These are phyloP conservation scores for Pterocarpus santalinus DNA, from an alignment of 306 rosid species.

Conservation along the genomic window DNA sequence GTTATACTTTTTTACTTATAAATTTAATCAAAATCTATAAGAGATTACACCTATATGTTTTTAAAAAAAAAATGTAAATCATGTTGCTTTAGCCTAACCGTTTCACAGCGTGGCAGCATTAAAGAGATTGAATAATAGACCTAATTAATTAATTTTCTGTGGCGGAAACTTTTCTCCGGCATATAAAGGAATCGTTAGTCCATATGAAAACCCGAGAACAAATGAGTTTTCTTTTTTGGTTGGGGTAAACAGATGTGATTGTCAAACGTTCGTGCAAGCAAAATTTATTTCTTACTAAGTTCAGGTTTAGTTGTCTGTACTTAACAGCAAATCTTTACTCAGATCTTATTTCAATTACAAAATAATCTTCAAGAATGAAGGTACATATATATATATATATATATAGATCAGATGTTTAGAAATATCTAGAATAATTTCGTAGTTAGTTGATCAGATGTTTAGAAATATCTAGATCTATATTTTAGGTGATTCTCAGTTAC, in stretches of 20 bases:
- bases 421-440: conserved; percentile 13
- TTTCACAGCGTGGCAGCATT: conserved; percentile 27
- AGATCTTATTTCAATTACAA: conserved; percentile 25
- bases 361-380: neutral
- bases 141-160: conserved; percentile 2
- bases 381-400: neutral
- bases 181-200: conserved; percentile 3
- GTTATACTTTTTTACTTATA: neutral
- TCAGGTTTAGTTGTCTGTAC: neutral
- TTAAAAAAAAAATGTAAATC: neutral
- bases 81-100: neutral
- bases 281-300: neutral
- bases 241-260: neutral
- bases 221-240: neutral
- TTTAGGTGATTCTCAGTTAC: neutral
- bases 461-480: conserved; percentile 17
- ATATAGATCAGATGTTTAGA: neutral
- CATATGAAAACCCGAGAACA: neutral
- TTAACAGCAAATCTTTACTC: conserved; percentile 26
- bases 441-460: neutral
- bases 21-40: neutral
- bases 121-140: conserved; percentile 4
- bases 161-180: neutral
- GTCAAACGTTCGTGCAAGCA: conserved; percentile 12
- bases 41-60: neutral